These are phyloP conservation scores for Plasmodium malariae DNA, from an alignment of 169 alveolate species.

Conservation along the genomic window DNA sequence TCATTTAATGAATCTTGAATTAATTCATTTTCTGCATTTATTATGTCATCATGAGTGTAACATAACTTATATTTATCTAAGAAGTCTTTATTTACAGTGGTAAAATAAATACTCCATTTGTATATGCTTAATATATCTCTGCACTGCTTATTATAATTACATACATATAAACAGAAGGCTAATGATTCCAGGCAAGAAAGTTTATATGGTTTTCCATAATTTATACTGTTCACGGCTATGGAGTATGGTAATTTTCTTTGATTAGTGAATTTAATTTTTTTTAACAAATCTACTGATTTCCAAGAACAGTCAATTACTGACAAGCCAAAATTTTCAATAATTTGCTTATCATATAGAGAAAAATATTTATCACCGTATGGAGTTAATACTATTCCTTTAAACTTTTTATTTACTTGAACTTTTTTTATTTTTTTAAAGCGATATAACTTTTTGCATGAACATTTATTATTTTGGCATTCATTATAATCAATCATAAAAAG, in stretches of 20 bases:
- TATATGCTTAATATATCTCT: slow-evolving; percentile 60
- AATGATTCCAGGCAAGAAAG: slow-evolving; percentile 75
- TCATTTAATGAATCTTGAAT: slow-evolving; percentile 34
- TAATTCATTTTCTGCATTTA: slow-evolving; percentile 68
- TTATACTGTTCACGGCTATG: slow-evolving; percentile 76
- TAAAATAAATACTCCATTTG: slow-evolving; percentile 73
- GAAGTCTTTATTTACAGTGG: slow-evolving; percentile 52
- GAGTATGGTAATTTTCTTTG: slow-evolving; percentile 76
- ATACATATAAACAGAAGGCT: slow-evolving; percentile 74
- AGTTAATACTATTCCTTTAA: slow-evolving; percentile 77
- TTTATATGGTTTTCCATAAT: slow-evolving; percentile 77
- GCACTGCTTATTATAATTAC: slow-evolving; percentile 70
- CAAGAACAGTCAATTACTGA: slow-evolving; percentile 77
- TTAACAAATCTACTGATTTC: slow-evolving; percentile 74
- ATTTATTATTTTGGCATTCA: slow-evolving; percentile 75
- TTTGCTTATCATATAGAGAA: slow-evolving; percentile 62
- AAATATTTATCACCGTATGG: slow-evolving; percentile 75
- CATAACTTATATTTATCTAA: slow-evolving; percentile 72
- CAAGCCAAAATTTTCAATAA: slow-evolving; percentile 59
- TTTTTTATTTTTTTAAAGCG: slow-evolving; percentile 73
- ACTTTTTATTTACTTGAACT: slow-evolving; percentile 66
- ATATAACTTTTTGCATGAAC: slow-evolving; percentile 74
- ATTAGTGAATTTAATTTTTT: slow-evolving; percentile 55
- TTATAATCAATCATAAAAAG: slow-evolving; percentile 76
- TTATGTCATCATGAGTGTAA: slow-evolving; percentile 58